Percentiles rank a stretch among this genome's conserved stretches.
Conservation (phyloP, 495 filamentous ascomycete genomes). For the Penicillium lividum region DNA sequence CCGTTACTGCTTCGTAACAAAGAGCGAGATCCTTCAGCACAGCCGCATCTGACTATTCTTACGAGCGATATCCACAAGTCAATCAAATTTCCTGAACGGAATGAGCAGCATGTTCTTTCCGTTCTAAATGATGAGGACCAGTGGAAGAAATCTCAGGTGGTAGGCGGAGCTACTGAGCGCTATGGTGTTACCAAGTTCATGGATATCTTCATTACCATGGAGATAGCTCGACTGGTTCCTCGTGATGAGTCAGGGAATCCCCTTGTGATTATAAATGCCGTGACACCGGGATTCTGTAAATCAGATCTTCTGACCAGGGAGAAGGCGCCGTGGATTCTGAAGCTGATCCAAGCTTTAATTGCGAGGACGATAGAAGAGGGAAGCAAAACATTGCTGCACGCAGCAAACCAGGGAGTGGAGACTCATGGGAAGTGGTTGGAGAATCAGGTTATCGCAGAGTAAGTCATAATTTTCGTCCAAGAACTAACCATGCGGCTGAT, state of each 20-base stretch:
- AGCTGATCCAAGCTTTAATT: constrained; percentile 15
- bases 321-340: constrained; percentile 16
- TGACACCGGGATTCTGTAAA: constrained; percentile 22
- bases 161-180: constrained; percentile 5
- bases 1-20: constrained; percentile 1
- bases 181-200: constrained; percentile 24
- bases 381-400: constrained; percentile 26
- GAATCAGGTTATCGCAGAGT: constrained; percentile 20
- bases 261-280: constrained; percentile 19
- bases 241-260: constrained; percentile 5
- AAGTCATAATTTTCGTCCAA: constrained; percentile 6
- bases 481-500: not conserved
- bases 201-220: constrained; percentile 16
- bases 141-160: constrained; percentile 12
- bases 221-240: constrained; percentile 11
- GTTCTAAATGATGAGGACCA: constrained; percentile 10
- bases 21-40: not conserved
- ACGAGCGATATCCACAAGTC: constrained; percentile 17
- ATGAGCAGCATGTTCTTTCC: constrained; percentile 6
- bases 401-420: constrained; percentile 12
- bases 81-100: constrained; percentile 7
- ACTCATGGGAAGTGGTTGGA: constrained; percentile 22
- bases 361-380: constrained; percentile 25
- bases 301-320: constrained; percentile 21
- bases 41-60: constrained; percentile 14